Evolutionary conservation across 148 eudicot genomes (phyloP).

Genomic region (Limonium bicolor): DNA sequence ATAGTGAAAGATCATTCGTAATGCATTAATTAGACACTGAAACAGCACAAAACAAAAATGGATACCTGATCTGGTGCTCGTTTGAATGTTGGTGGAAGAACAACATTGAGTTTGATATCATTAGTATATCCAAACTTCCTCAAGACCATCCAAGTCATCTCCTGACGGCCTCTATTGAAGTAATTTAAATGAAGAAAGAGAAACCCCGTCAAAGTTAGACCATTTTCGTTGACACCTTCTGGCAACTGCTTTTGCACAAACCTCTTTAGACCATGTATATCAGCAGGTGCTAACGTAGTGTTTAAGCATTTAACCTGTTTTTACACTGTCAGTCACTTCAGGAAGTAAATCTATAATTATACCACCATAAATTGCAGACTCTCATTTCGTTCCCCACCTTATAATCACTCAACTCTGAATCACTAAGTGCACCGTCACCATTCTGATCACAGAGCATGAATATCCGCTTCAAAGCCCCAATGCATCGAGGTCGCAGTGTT

Average conservation of each 20-base stretch:
- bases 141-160: conserved; percentile 87
- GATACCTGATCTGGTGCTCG: conserved; percentile 84
- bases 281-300: conserved; percentile 82
- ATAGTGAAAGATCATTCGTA: too few relatives aligned
- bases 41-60: too few relatives aligned
- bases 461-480: too few relatives aligned
- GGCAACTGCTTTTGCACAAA: conserved; percentile 79
- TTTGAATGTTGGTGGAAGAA: conserved; percentile 58
- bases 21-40: too few relatives aligned
- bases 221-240: conserved; percentile 70
- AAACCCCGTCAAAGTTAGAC: conserved; percentile 83
- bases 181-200: conserved; percentile 74
- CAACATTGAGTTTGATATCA: conserved; percentile 61
- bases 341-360: too few relatives aligned
- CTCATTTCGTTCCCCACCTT: conserved; percentile 30
- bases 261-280: conserved; percentile 75
- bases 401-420: conserved; percentile 77
- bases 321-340: neutral
- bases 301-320: conserved; percentile 78
- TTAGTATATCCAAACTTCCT: conserved; percentile 83
- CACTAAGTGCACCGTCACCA: too few relatives aligned
- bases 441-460: too few relatives aligned
- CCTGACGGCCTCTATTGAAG: conserved; percentile 81
- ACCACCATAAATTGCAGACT: too few relatives aligned
- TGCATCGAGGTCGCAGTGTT: too few relatives aligned